phyloP scores from a whole-genome alignment of 2,329 filamentous ascomycete genomes.

The Fusarium sp. region DNA sequence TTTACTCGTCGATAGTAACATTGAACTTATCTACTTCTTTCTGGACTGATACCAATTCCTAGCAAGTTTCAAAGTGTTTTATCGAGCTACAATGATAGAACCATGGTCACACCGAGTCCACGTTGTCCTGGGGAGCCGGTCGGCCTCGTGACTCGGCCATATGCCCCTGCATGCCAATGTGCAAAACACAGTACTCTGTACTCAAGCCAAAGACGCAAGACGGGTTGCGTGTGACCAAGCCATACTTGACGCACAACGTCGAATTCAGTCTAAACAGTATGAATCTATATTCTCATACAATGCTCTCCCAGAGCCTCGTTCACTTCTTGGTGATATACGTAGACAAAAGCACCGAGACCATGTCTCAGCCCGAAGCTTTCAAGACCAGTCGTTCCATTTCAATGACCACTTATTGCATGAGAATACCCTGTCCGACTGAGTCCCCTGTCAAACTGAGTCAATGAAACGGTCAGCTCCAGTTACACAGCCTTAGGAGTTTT shows the following conservation, averaged over 20 bases:
- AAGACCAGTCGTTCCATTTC: not conserved
- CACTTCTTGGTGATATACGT: not conserved
- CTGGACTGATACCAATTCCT: no score
- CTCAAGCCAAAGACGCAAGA: not conserved
- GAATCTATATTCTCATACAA: not conserved
- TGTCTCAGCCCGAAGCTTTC: not conserved
- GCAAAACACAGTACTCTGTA: not conserved
- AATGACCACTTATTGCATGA: not conserved
- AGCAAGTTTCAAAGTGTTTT: not conserved
- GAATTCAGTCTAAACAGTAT: not conserved
- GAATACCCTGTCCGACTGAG: not conserved
- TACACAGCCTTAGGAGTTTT: not conserved
- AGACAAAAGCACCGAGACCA: not conserved
- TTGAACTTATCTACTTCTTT: not conserved
- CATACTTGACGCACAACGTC: not conserved
- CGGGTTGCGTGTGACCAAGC: not conserved
- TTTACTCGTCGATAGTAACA: not conserved
- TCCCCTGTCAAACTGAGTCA: not conserved
- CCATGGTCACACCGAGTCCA: not conserved
- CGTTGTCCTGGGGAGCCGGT: not conserved
- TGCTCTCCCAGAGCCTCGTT: not conserved
- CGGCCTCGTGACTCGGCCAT: not conserved
- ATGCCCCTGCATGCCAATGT: not conserved
- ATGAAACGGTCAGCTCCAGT: not conserved
- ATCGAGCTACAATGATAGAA: not conserved